A percentile compares a stretch with the other conserved stretches of the same genome.
Evolutionary conservation across 495 filamentous ascomycete genomes (phyloP).

Genomic region (Thermothielavioides terrestris): DNA sequence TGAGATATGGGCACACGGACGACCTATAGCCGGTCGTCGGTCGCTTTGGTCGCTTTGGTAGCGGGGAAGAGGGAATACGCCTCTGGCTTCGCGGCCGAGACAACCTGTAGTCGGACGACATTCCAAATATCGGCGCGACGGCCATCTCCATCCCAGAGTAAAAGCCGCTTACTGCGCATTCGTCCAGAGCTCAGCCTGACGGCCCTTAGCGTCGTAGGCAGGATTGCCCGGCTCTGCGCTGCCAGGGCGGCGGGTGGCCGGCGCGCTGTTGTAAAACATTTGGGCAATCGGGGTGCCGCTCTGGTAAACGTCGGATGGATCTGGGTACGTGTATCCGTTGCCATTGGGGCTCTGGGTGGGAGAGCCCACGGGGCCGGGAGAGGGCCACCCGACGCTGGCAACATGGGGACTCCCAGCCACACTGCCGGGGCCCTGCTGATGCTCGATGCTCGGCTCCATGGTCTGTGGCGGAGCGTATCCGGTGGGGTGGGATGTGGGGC

Average conservation of each 20-base stretch:
- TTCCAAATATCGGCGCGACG: too few relatives aligned
- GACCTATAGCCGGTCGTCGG: too few relatives aligned
- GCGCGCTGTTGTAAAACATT: slow-evolving; percentile 57
- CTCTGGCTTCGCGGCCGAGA: too few relatives aligned
- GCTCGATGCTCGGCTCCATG: slow-evolving; percentile 78
- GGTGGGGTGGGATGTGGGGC: slow-evolving; percentile 66
- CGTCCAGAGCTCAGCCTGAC: slow-evolving; percentile 36
- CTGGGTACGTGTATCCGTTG: slow-evolving; percentile 60
- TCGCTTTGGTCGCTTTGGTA: too few relatives aligned
- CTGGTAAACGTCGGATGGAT: slow-evolving; percentile 53
- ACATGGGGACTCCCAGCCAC: slow-evolving; percentile 65
- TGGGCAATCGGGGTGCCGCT: slow-evolving; percentile 48
- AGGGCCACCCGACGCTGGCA: slow-evolving; percentile 63
- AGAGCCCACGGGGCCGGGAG: slow-evolving; percentile 57
- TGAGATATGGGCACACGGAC: too few relatives aligned
- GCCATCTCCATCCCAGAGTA: too few relatives aligned
- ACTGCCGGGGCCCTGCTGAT: slow-evolving; percentile 58
- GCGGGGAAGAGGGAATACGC: too few relatives aligned
- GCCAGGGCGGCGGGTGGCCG: slow-evolving; percentile 48
- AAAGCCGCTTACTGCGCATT: slow-evolving; percentile 18
- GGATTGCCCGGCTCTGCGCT: slow-evolving; percentile 59
- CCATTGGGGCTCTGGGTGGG: slow-evolving; percentile 50
- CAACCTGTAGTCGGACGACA: too few relatives aligned
- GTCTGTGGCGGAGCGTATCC: slow-evolving; percentile 75
- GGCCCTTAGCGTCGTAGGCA: slow-evolving; percentile 43